Evolutionary conservation across 108 stramenopile genomes (phyloP).

Genomic region (Cyclotella kingstonii): DNA sequence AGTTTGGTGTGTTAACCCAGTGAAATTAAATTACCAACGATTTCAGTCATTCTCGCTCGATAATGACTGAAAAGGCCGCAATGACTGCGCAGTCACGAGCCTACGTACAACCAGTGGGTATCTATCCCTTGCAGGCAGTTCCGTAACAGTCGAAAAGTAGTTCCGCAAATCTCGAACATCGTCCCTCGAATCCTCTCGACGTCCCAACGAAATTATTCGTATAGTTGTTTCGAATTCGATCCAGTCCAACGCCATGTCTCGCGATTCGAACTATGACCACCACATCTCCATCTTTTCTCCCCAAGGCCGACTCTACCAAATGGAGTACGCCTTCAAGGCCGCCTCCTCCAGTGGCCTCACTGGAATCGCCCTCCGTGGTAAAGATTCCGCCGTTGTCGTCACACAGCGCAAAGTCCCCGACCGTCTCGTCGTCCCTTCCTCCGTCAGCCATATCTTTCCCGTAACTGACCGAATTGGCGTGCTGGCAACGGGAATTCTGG

Average conservation of each 20-base stretch:
- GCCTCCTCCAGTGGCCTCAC: slow-evolving; percentile 91
- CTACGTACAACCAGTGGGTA: too few species aligned
- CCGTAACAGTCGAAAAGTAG: too few species aligned
- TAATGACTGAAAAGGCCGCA: too few species aligned
- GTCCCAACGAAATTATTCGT: too few species aligned
- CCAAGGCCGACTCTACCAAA: slow-evolving; percentile 97
- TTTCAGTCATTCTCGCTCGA: too few species aligned
- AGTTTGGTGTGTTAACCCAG: too few species aligned
- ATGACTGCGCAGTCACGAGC: too few species aligned
- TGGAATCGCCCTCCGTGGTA: slow-evolving; percentile 92
- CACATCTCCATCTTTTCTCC: slow-evolving; percentile 99
- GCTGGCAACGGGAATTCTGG: slow-evolving; percentile 92
- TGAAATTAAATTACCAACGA: too few species aligned
- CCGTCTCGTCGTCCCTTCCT: slow-evolving; percentile 88
- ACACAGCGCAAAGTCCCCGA: slow-evolving; percentile 99
- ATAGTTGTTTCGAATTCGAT: too few species aligned
- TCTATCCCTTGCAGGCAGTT: too few species aligned
- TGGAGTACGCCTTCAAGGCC: slow-evolving; percentile 99
- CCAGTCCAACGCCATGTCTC: slow-evolving; percentile 24
- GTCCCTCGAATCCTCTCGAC: too few species aligned
- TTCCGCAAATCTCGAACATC: too few species aligned
- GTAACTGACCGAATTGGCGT: slow-evolving; percentile 89
- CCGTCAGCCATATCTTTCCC: slow-evolving; percentile 86
- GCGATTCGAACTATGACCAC: slow-evolving; percentile 87
- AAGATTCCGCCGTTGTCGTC: slow-evolving; percentile 86